A percentile compares a stretch with the other conserved stretches of the same genome.
Evolutionary conservation across 805 yeast genomes (phyloP).

Genomic region (Kodamaea hsintzibuensis): DNA sequence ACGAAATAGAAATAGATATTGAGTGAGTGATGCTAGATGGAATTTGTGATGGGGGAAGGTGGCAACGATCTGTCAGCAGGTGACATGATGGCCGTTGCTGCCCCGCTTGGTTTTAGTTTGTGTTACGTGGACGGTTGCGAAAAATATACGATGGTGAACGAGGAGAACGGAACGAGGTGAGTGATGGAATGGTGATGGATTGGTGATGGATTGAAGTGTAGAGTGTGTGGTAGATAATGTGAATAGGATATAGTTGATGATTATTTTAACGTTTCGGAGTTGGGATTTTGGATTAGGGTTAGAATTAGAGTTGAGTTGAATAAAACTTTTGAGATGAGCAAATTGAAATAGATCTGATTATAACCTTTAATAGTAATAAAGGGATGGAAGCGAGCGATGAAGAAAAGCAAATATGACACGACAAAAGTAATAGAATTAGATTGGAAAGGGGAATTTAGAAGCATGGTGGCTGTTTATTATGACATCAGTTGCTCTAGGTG

Average conservation of each 20-base stretch:
- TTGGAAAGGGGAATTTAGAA: no score
- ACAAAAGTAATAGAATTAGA: background rate
- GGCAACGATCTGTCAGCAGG: background rate
- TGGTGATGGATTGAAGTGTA: background rate
- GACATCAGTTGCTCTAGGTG: no score
- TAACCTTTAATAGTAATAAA: no score
- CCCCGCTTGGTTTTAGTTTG: background rate
- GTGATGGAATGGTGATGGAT: no score
- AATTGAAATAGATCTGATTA: no score
- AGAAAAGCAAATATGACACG: background rate
- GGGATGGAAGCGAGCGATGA: background rate
- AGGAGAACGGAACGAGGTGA: background rate
- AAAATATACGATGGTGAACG: background rate
- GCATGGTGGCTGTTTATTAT: no score
- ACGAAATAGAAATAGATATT: no score
- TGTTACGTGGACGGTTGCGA: background rate
- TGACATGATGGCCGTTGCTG: background rate
- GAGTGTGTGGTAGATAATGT: background rate
- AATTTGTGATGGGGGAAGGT: background rate
- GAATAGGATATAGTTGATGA: no score
- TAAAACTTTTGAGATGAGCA: no score
- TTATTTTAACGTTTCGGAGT: no score
- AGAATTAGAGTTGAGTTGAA: no score
- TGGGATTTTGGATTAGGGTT: no score
- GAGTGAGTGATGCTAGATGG: background rate